Evolutionary conservation across 495 filamentous ascomycete genomes (phyloP), one percentile per base, ranked within the genome.

Genomic region (Copromyces sp.): DNA sequence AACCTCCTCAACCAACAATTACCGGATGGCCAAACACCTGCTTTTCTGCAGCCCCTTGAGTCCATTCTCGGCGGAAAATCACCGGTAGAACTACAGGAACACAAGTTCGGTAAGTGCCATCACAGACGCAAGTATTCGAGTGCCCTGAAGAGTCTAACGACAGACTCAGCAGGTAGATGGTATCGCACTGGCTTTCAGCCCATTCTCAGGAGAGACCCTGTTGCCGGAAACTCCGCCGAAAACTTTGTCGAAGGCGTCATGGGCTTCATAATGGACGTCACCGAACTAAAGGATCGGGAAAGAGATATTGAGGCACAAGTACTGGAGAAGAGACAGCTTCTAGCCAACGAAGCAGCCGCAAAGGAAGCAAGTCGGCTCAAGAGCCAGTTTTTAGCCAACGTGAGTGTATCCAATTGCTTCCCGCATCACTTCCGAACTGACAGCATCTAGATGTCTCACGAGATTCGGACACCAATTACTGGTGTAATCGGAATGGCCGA

Each of bases 401-500:
- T 84, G 65, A 71, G 82, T 71, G 1, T 16, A 47, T 12, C 45
- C 4, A 16, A 9, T 17, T 11, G 6, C 32, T 12, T 12, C 9
- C 41, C 32, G 20, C 29, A n/a, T 11, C 35, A 40, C 35, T 29
- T 38, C n/a, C 17, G 32, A 41, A 37, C 59, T 68, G 9, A 76
- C 9, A 3, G 2, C 32, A 14, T 29, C 7, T 65, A 92, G 81
- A 97, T 97, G 93, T 92, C 89, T 32, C 94, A 97, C 80, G 94
- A 97, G 80, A 93, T 97, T 71, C 87, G 94, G 53, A 97, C 94
- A 4, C 85, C 85, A 6, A 86, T 86, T 40, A 83, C 81, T 4
- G 91, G 92, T n/a, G 91, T 94, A 76, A 89, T 92, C 68, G 87
- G 91, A 44, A 92, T 93, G 84, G 83, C 90, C 5, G 88, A 92